Evolutionary conservation across 1,139 yeast genomes (phyloP), one percentile per base, ranked within the genome.

Genomic region (Barnettozyma hawaiiensis): DNA sequence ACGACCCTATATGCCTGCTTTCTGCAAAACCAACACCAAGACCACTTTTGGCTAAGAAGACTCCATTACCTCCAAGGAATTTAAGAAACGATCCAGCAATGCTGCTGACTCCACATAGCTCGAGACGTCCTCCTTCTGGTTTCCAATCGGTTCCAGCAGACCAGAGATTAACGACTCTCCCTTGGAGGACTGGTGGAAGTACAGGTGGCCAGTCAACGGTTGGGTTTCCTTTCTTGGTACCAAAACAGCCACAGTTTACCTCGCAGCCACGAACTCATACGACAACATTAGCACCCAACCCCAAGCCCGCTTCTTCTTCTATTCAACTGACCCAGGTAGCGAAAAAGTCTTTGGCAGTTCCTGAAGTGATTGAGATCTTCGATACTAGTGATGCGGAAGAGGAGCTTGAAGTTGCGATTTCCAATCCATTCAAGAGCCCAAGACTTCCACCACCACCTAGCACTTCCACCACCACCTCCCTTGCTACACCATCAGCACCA

Each of bases 31-130:
- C 76, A 9, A 79, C 80, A 41, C 51, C 15, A 23, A 28, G 21
- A 41, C 50, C 32, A 50, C 66, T 37, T 62, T 63, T 39, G 51
- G 54, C 27, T 59, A 42, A 5, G 61, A 50, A 31, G 60, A 47
- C 5, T 72, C 73, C 28, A 65, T 62, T 9, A 61, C 67, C 20
- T 66, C 70, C 32, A 44, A 27, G 14, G 20, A 22, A 67, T 47
- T 11, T 62, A 56, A 0, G 78, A 76, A 14, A 64, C 64, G 32
- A 47, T 51, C 45, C 58, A 47, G 14, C 52, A 43, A 44, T 59
- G 47, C 41, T 51, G 39, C 10, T 37, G 20, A 42, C 42, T 4
- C 44, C 44, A 26, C 21, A 22, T n/a, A 32, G 15, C 7, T 40
- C 42, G 7, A 29, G 27, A 21, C 34, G 27, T 21, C 21, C 20